Percentiles rank a stretch among this genome's conserved stretches.
Evolutionary conservation across 2,329 filamentous ascomycete species (phyloP).

Genomic region (Dothidotthia symphoricarpi): DNA sequence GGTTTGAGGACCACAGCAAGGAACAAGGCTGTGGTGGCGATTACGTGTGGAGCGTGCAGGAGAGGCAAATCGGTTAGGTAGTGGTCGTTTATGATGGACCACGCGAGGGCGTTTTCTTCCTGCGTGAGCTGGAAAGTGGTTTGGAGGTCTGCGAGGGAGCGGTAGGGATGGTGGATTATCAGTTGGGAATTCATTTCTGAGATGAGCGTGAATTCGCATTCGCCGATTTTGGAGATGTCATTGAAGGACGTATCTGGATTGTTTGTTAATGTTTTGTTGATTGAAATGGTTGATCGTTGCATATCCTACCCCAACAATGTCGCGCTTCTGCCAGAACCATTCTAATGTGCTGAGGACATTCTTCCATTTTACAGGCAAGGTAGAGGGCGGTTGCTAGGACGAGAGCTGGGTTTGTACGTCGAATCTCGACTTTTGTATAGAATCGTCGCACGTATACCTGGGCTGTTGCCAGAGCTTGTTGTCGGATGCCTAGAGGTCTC

Average conservation of each 20-base stretch:
- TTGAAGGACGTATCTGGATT: constrained; percentile 37
- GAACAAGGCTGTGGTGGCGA: constrained; percentile 83
- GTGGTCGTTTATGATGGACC: constrained; percentile 85
- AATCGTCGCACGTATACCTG: constrained; percentile 94
- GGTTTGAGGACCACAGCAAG: constrained; percentile 80
- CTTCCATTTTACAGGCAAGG: constrained; percentile 96
- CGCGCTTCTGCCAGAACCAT: constrained; percentile 84
- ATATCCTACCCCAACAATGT: constrained; percentile 53
- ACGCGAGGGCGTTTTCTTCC: constrained; percentile 75
- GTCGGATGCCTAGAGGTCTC: constrained; percentile 78
- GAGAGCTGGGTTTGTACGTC: constrained; percentile 88
- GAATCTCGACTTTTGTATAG: constrained; percentile 86
- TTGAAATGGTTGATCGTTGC: neutral
- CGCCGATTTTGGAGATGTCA: constrained; percentile 81
- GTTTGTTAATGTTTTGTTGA: constrained; percentile 7
- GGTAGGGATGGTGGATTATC: constrained; percentile 88
- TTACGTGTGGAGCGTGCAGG: constrained; percentile 78
- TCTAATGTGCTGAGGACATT: constrained; percentile 93
- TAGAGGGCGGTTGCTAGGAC: constrained; percentile 92
- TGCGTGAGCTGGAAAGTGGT: constrained; percentile 67
- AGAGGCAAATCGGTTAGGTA: constrained; percentile 91
- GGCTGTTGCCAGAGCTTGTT: constrained; percentile 90
- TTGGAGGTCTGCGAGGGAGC: constrained; percentile 71
- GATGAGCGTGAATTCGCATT: constrained; percentile 91
- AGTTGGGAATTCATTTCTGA: constrained; percentile 87